Evolutionary conservation across 176 grass and related monocot genomes (phyloP).

Genomic region (Canna indica): DNA sequence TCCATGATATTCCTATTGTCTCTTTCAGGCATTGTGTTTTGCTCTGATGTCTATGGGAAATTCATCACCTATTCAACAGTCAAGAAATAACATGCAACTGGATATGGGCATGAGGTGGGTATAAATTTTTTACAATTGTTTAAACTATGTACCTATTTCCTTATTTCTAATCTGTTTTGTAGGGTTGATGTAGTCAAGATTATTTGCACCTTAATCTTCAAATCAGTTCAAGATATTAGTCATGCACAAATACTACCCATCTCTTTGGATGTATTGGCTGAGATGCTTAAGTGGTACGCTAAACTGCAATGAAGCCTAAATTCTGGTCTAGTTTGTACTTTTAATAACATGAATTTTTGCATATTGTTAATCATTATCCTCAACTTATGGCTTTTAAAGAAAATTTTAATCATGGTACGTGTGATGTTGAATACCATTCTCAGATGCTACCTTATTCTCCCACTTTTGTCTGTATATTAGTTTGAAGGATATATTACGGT

Average conservation of each 20-base stretch:
- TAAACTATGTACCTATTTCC: background rate
- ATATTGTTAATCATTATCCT: background rate
- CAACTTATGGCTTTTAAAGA: background rate
- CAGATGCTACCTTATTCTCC: background rate
- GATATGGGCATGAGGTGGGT: slow-evolving; percentile 55
- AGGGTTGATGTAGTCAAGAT: slow-evolving; percentile 80
- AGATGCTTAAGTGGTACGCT: slow-evolving; percentile 80
- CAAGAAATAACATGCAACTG: slow-evolving; percentile 37
- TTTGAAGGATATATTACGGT: background rate
- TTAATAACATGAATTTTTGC: background rate
- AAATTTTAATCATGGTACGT: background rate
- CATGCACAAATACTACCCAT: slow-evolving; percentile 49
- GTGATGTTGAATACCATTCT: background rate
- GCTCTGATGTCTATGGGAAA: slow-evolving; percentile 50
- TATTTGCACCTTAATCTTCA: slow-evolving; percentile 58
- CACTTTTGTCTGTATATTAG: background rate
- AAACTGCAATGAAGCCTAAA: background rate
- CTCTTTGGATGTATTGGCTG: slow-evolving; percentile 56
- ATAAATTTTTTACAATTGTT: background rate
- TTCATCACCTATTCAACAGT: slow-evolving; percentile 33
- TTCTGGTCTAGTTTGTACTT: slow-evolving; percentile 7
- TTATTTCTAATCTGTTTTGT: slow-evolving; percentile 16
- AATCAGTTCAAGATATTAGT: slow-evolving; percentile 45
- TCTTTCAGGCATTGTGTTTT: slow-evolving; percentile 52
- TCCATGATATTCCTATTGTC: background rate